Base-by-base conservation (phyloP, 768 basidiomycete species). In the Naganishia vaughanmartiniae region DNA sequence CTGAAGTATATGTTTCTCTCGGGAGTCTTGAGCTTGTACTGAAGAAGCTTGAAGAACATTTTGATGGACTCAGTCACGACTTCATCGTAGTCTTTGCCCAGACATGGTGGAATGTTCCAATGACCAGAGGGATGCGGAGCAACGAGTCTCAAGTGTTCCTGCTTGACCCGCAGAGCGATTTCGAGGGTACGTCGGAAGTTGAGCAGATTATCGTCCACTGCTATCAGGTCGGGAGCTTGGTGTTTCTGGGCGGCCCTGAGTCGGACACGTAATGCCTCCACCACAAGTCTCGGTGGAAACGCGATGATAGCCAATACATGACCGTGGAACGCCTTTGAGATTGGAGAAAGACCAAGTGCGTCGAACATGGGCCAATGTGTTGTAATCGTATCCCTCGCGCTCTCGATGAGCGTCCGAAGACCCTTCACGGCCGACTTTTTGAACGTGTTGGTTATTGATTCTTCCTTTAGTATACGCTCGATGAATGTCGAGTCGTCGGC, bases 221-320 rank as follows among this genome's bases (percentile, higher is more conserved):
- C 91, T 67, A 96, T 85, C 70, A 90, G 85, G 69, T 91, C 91
- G 0, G 93, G 93, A 69, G 94, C 91, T 76, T 88, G 89, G 69
- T 95, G 85, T 78, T 91, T 91, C 79, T 88, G 87, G 28, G 93
- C 90, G 7, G 81, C 81, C 74, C 92, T 90, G 63, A 98, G 86
- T 60, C 93, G 90, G 51, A 95, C 87, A 57, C 90, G 91, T 69
- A 99, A 85, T 69, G 89, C 89, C 48, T 93, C 94, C 77, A 96
- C 91, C 5, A 93, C 90, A 63, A 99, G 88, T 77, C 91, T 90
- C 26, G 93, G 95, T 7, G 96, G 92, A 83, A 98, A 98, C n/a
- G 92, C 89, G 72, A 96, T 94, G 72, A 98, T 85, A 48, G 91
- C 89, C 12, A 93, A 87, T 24, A 98, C 86, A 74, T 95, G 92